Percentiles rank a stretch among this genome's conserved stretches.
These are phyloP conservation scores for Ogataea glucozyma DNA, from an alignment of 805 yeast genomes.

Conservation along the genomic window DNA sequence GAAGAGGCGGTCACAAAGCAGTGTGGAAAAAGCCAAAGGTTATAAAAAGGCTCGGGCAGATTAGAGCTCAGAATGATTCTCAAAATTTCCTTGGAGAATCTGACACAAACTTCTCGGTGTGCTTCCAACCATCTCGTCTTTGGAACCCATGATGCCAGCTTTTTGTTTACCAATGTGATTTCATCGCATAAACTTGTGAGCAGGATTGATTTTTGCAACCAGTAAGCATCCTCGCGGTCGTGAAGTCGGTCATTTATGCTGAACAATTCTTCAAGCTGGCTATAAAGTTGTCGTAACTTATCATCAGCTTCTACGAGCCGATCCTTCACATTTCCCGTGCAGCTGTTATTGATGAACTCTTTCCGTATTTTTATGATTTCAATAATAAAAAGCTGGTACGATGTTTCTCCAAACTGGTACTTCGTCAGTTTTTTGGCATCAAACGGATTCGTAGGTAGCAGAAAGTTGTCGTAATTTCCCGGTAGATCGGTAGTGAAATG, in stretches of 20 bases:
- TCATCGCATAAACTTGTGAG: conserved; percentile 2
- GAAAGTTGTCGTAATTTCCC: conserved; percentile 1
- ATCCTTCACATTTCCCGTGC: background rate
- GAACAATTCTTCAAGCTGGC: background rate
- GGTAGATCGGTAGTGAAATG: conserved; percentile 5
- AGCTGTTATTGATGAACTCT: background rate
- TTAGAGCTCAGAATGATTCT: background rate
- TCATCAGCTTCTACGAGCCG: background rate
- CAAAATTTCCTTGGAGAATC: background rate
- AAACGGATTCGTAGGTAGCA: background rate
- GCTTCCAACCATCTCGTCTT: conserved; percentile 1
- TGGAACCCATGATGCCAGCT: conserved; percentile 3
- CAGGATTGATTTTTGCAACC: conserved; percentile 6
- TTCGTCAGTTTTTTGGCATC: background rate
- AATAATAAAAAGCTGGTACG: conserved; percentile 4
- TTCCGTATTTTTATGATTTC: conserved; percentile 1
- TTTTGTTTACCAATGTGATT: background rate
- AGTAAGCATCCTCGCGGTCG: background rate
- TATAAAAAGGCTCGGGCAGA: conserved; percentile 3
- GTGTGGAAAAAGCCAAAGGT: conserved; percentile 9
- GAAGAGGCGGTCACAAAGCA: conserved; percentile 1
- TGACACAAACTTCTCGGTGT: background rate
- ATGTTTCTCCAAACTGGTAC: conserved; percentile 1
- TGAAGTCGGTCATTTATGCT: background rate
- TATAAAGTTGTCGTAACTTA: background rate